Conservation (phyloP, 2,329 filamentous ascomycete genomes). For the Aspergillus candidus region DNA sequence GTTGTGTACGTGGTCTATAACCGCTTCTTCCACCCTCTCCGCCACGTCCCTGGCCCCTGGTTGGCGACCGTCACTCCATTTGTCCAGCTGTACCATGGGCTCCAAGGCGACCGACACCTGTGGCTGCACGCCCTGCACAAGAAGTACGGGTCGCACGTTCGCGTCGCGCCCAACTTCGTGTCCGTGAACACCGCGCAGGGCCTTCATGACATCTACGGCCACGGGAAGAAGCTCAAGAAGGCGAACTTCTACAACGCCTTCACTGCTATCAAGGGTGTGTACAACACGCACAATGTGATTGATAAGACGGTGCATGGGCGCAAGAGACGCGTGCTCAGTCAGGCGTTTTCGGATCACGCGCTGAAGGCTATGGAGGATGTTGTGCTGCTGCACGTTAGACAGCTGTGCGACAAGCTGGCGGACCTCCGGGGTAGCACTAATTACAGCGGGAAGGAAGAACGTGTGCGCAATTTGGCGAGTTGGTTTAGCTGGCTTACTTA, state of each 20-base stretch:
- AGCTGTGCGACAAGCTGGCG: slow-evolving; percentile 48
- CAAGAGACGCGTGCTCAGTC: slow-evolving; percentile 65
- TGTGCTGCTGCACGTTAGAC: slow-evolving; percentile 60
- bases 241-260: slow-evolving; percentile 69
- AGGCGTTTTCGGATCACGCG: slow-evolving; percentile 63
- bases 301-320: slow-evolving; percentile 64
- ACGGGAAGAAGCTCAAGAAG: slow-evolving; percentile 46
- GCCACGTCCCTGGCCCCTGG: slow-evolving; percentile 26
- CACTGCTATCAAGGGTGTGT: slow-evolving; percentile 56
- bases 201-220: slow-evolving; percentile 36
- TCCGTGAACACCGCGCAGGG: slow-evolving; percentile 69
- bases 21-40: slow-evolving; percentile 31
- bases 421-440: slow-evolving; percentile 13
- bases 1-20: slow-evolving; percentile 26
- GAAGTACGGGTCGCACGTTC: slow-evolving; percentile 63
- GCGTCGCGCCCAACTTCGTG: slow-evolving; percentile 70
- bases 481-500: slow-evolving; percentile 44
- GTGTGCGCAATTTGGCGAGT: slow-evolving; percentile 31
- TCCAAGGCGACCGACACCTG: slow-evolving; percentile 67
- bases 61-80: slow-evolving; percentile 33
- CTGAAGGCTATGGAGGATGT: slow-evolving; percentile 64
- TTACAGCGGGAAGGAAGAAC: slow-evolving; percentile 15
- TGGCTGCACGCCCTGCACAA: slow-evolving; percentile 66
- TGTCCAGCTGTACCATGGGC: slow-evolving; percentile 66
- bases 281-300: slow-evolving; percentile 67